Percentiles rank a stretch among this genome's conserved stretches.
These are phyloP conservation scores for Fraxinus albicans DNA, from an alignment of 305 asterid genomes.

Conservation along the genomic window DNA sequence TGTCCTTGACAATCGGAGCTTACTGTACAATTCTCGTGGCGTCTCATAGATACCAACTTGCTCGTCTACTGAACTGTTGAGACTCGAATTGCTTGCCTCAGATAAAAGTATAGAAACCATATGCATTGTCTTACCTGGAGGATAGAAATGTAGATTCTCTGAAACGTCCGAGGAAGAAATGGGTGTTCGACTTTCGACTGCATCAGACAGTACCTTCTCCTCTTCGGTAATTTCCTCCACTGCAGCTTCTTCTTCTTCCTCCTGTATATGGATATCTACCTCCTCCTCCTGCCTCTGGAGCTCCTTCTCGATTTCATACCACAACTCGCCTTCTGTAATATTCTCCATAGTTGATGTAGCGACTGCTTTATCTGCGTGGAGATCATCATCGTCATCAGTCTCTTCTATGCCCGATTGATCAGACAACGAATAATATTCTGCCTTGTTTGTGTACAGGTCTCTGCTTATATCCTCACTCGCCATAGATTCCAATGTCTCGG, in stretches of 20 bases:
- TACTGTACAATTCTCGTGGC: conserved; percentile 72
- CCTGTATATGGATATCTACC: conserved; percentile 45
- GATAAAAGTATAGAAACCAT: conserved; percentile 52
- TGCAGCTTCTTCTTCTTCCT: conserved; percentile 51
- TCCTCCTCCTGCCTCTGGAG: conserved; percentile 58
- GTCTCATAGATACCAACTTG: conserved; percentile 70
- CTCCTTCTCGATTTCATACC: conserved; percentile 80
- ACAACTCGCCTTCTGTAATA: conserved; percentile 68
- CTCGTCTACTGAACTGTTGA: conserved; percentile 37
- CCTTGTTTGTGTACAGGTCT: conserved; percentile 31
- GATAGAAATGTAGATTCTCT: conserved; percentile 64
- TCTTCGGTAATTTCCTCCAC: conserved; percentile 72
- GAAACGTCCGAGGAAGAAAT: conserved; percentile 62
- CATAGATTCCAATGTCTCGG: conserved; percentile 48
- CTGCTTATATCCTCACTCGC: conserved; percentile 33
- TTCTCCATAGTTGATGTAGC: conserved; percentile 45
- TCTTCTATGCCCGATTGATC: conserved; percentile 47
- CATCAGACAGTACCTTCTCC: conserved; percentile 55
- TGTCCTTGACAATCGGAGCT: conserved; percentile 74
- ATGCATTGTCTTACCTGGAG: conserved; percentile 85
- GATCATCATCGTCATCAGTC: conserved; percentile 72
- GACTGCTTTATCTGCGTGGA: conserved; percentile 36
- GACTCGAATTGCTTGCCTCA: conserved; percentile 32
- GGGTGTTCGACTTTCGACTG: conserved; percentile 58
- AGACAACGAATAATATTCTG: conserved; percentile 52